These are phyloP conservation scores for Bolboschoenus planiculmis DNA, from an alignment of 176 grass and related monocot genomes.

Conservation along the genomic window DNA sequence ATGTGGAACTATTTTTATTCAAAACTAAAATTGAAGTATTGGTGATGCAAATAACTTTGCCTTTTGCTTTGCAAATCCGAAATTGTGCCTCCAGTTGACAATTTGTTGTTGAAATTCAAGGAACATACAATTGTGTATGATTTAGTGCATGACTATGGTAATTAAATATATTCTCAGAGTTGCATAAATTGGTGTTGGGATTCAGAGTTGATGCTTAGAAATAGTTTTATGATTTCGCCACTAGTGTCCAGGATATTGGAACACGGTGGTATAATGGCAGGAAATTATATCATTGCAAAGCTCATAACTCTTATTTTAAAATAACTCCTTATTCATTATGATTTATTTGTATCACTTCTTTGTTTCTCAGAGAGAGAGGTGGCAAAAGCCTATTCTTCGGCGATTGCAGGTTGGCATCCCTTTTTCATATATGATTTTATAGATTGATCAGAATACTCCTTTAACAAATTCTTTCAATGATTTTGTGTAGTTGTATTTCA, in stretches of 20 bases:
- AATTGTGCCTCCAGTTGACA: not conserved
- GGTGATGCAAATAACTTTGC: not conserved
- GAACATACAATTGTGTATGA: not conserved
- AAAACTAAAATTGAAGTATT: not conserved
- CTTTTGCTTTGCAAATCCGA: not conserved
- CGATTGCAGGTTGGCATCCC: constrained; percentile 67
- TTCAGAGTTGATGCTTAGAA: not conserved
- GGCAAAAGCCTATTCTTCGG: constrained; percentile 97
- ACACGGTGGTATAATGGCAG: not conserved
- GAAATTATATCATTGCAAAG: not conserved
- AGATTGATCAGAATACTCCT: not conserved
- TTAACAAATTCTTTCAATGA: constrained; percentile 7
- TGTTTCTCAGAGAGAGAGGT: constrained; percentile 68
- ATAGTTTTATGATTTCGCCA: not conserved
- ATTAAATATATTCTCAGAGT: not conserved
- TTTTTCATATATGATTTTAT: constrained; percentile 13
- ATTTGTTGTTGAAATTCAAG: not conserved
- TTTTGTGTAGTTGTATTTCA: constrained; percentile 10
- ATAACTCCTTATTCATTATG: constrained; percentile 4
- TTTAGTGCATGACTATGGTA: not conserved
- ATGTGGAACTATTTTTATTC: not conserved
- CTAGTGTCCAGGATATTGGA: not conserved
- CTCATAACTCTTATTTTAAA: not conserved
- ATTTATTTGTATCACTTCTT: constrained; percentile 18
- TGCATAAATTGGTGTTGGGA: not conserved